A percentile compares a stretch with the other conserved stretches of the same genome.
Evolutionary conservation across 768 basidiomycete genomes (phyloP).

Genomic region (Postia placenta): DNA sequence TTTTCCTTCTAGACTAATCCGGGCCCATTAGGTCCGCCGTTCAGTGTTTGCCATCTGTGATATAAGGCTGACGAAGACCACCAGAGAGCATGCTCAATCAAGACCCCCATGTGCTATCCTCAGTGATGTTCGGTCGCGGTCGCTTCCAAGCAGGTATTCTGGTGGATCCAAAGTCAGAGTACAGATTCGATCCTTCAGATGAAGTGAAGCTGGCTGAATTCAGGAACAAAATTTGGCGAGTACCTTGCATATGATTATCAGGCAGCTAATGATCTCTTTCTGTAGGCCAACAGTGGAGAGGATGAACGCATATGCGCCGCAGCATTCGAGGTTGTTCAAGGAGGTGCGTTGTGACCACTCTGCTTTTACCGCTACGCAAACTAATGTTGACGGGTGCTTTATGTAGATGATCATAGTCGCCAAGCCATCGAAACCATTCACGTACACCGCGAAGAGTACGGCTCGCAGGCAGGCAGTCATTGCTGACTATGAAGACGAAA

Average conservation of each 20-base stretch:
- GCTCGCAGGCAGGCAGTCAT: slow-evolving; percentile 23
- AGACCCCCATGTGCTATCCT: slow-evolving; percentile 27
- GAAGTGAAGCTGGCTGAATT: slow-evolving; percentile 24
- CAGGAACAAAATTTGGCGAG: slow-evolving; percentile 31
- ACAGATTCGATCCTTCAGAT: slow-evolving; percentile 28
- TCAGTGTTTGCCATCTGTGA: no score
- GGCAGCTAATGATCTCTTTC: not conserved
- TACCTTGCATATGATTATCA: not conserved
- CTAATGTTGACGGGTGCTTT: not conserved
- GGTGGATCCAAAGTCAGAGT: slow-evolving; percentile 28
- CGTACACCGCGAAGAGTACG: slow-evolving; percentile 29
- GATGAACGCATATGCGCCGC: slow-evolving; percentile 37
- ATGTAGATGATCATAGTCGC: slow-evolving; percentile 29
- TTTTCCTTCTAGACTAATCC: slow-evolving; percentile 31
- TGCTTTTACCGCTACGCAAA: not conserved
- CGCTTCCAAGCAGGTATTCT: slow-evolving; percentile 34
- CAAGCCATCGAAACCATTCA: slow-evolving; percentile 24
- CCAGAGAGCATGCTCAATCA: slow-evolving; percentile 30
- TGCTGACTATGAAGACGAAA: slow-evolving; percentile 32
- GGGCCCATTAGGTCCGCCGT: slow-evolving; percentile 24
- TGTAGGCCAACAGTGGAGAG: slow-evolving; percentile 28
- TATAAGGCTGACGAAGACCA: not conserved
- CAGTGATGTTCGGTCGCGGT: slow-evolving; percentile 37
- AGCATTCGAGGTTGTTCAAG: slow-evolving; percentile 41
- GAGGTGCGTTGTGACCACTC: slow-evolving; percentile 27